Evolutionary conservation across 352 stramenopile species (phyloP), one percentile per base, ranked within the genome.

Genomic region (Aphanomyces cochlioides): DNA sequence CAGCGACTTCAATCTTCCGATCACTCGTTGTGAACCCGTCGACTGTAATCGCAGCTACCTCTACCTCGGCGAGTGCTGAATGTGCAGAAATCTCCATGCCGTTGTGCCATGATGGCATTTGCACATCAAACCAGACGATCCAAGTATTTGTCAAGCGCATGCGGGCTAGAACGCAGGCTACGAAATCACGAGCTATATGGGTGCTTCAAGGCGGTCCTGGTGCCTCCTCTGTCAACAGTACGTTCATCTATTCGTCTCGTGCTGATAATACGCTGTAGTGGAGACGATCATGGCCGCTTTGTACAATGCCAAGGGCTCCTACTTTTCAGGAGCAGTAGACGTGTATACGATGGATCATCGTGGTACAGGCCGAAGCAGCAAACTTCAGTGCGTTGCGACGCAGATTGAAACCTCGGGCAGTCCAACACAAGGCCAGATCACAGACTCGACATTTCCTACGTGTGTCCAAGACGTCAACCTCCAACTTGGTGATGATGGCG

Each of bases 291-390:
- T 85, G 77, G 39, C 72, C 10, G 60, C 66, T 5, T 50, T 85
- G 7, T 72, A 82, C 19, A 6, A 56, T n/a, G 36, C 64, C 43
- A 50, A 19, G 5, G 54, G 54, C 19, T 61, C 54, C 17, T 39
- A 37, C 54, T 40, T 83, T 2, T 34, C 73, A 19, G 74, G 75
- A 68, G 50, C 65, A 5, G 80, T 82, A 5, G 83, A 87, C 36
- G 73, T 87, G 3, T 87, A 87, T 61, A 87, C 80, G 17, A 83
- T 87, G 72, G 78, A 87, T 43, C 77, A 85, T 28, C 80, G 80
- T 10, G 81, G 79, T 45, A 84, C 75, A 5, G 79, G 81, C 17
- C 78, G 79, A 3, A 85, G 75, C 61, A 82, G 69, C 5, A 19
- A 72, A 13, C 41, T 87, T 5, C 67, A 82, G 47, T 88, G 81